A percentile compares a stretch with the other conserved stretches of the same genome.
Conservation (phyloP, 208 protist genomes). For the Leishmania tarentolae region DNA sequence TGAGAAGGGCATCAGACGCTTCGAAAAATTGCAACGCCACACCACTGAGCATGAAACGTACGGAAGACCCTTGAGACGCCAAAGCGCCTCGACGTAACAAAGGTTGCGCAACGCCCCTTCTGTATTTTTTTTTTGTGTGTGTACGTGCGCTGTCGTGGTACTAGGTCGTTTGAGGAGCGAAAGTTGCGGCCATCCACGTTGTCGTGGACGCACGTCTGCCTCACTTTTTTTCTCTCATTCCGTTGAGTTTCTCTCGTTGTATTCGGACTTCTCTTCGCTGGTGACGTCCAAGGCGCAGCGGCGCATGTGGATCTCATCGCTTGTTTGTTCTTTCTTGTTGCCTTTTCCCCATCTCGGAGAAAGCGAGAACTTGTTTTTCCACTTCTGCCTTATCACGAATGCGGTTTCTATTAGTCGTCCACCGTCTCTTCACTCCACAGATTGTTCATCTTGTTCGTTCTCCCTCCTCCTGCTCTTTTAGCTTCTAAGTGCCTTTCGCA, state of each 20-base stretch:
- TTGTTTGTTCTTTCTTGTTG: not conserved
- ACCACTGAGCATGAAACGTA: not conserved
- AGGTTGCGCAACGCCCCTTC: not conserved
- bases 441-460: not conserved
- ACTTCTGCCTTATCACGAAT: not conserved
- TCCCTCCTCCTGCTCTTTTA: not conserved
- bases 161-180: not conserved
- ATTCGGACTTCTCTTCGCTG: not conserved
- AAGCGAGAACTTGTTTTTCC: not conserved
- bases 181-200: not conserved
- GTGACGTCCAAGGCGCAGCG: not conserved
- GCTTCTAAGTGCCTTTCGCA: not conserved
- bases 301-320: not conserved
- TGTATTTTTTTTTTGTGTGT: not conserved
- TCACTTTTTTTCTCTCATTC: not conserved
- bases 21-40: not conserved
- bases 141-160: not conserved
- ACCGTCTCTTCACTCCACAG: not conserved
- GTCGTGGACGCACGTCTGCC: not conserved
- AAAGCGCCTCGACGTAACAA: not conserved
- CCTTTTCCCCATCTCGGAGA: not conserved
- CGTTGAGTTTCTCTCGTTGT: not conserved
- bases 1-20: not conserved
- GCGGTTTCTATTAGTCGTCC: not conserved
- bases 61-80: not conserved